Evolutionary conservation across 192 early-diverging fungal genomes (phyloP), one percentile per base, ranked within the genome.

Genomic region (Coemansia sp.): DNA sequence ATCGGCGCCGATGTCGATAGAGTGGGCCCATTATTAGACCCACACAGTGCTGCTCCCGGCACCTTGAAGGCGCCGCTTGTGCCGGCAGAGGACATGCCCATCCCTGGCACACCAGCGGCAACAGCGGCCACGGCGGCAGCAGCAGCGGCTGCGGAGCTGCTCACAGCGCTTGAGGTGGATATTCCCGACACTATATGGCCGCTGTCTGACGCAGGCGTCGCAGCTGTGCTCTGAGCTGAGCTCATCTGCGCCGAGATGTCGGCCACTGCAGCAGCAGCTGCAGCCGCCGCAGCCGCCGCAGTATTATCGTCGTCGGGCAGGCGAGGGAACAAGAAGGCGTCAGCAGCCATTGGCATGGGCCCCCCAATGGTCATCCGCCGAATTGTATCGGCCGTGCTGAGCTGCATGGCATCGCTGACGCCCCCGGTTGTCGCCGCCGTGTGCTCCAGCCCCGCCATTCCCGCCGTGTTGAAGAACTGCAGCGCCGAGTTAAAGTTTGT

Each of bases 301-400:
- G 66, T 30, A 3, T 38, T 28, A 8, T 71, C 56, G 15, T 74
- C 71, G 13, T 74, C 72, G 0, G 72, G 60, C n/a, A 74, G 53
- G 9, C 72, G 72, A 9, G 72, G 72, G 23, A 74, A 74, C 47
- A 74, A 34, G 15, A 55, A 74, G 9, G 64, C 55, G 13, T 74
- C 72, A 11, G 62, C 40, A 22, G 41, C 49, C 5, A 67, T 60
- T 8, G 64, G 27, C 1, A 6, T 22, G 5, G 24, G 58, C 18
- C 59, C 72, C 0, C 46, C 71, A 14, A 67, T 64, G 0, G 71
- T 74, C 71, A 74, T 74, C 15, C 71, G 50, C 28, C 71, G 42
- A 11, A 74, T 58, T 4, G 71, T 46, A 46, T 74, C 71, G 14
- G 58, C 59, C 23, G 55, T 20, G 25, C 34, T 48, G 10, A 67